Conservation (phyloP, 768 basidiomycete species). For the Trametes coccinea region DNA sequence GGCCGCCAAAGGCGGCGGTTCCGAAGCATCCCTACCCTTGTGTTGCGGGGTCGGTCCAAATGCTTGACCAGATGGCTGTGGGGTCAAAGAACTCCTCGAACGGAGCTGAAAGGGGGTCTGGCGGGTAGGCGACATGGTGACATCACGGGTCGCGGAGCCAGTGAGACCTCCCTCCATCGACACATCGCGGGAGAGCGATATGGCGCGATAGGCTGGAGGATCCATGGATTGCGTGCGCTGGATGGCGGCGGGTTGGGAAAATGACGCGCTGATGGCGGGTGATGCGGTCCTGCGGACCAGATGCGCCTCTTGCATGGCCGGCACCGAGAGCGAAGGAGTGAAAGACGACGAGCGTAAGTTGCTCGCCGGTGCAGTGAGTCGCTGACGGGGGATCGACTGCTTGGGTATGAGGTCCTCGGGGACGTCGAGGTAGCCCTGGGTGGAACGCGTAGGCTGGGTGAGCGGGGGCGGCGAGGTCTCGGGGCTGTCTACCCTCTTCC, state of each 20-base stretch:
- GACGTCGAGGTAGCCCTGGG: conserved; percentile 35
- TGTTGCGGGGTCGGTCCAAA: conserved; percentile 46
- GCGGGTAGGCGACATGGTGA: conserved; percentile 51
- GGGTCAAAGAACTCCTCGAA: conserved; percentile 70
- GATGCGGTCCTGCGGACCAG: conserved; percentile 22
- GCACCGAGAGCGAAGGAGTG: conserved; percentile 17
- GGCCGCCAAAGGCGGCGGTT: conserved; percentile 66
- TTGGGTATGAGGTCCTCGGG: conserved; percentile 24
- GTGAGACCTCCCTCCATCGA: conserved; percentile 45
- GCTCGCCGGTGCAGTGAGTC: conserved; percentile 15
- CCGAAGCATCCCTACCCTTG: conserved; percentile 54
- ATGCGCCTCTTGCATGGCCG: conserved; percentile 10
- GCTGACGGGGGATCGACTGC: conserved; percentile 9
- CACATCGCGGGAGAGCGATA: conserved; percentile 39
- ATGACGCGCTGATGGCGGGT: conserved; percentile 15
- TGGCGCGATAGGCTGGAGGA: conserved; percentile 40
- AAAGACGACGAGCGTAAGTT: conserved; percentile 22
- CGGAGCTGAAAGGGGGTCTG: conserved; percentile 47
- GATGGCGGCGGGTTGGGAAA: conserved; percentile 20
- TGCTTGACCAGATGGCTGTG: conserved; percentile 51
- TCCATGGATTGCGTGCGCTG: conserved; percentile 76
- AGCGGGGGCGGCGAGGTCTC: conserved; percentile 5
- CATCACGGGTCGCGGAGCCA: conserved; percentile 38
- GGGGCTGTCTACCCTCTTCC: conserved; percentile 34
- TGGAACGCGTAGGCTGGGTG: conserved; percentile 14